Evolutionary conservation across 768 basidiomycete species (phyloP).

Genomic region (Hericium rajendrae): DNA sequence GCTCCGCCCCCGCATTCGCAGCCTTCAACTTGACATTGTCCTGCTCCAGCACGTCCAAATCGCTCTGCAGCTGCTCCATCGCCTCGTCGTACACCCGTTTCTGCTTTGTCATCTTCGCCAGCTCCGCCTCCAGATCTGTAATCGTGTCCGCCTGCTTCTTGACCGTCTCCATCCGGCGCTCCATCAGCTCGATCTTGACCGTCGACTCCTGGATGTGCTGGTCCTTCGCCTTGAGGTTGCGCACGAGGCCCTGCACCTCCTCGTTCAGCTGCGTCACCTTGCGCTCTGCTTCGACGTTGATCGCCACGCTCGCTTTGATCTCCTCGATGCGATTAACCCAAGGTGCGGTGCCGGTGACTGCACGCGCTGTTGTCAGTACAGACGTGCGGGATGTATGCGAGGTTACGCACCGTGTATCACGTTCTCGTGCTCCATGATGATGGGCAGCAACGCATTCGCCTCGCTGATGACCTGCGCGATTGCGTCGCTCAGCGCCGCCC

Average conservation of each 20-base stretch:
- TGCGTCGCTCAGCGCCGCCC: conserved; percentile 69
- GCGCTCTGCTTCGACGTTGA: conserved; percentile 89
- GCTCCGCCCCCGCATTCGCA: conserved; percentile 53
- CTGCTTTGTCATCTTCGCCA: conserved; percentile 76
- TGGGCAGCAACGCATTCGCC: conserved; percentile 58
- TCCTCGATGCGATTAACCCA: conserved; percentile 79
- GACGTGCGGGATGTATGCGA: too few species aligned
- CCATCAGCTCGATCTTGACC: conserved; percentile 94
- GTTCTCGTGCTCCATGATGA: conserved; percentile 66
- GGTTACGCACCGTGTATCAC: conserved; percentile 60
- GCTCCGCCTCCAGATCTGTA: conserved; percentile 67
- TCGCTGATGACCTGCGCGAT: conserved; percentile 65
- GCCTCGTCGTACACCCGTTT: conserved; percentile 88
- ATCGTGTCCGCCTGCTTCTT: conserved; percentile 88
- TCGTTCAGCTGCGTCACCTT: conserved; percentile 80
- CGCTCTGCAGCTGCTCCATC: conserved; percentile 85
- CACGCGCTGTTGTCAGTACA: neutral
- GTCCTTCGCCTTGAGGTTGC: conserved; percentile 80
- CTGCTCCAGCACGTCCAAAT: conserved; percentile 78
- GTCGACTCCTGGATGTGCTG: conserved; percentile 80
- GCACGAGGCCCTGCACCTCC: conserved; percentile 80
- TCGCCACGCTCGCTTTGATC: conserved; percentile 71
- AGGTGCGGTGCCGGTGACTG: conserved; percentile 69
- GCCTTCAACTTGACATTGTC: conserved; percentile 81
- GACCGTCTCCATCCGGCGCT: conserved; percentile 81